Conservation (phyloP, 176 grass and related monocot species). For the Hordeum marinum region DNA sequence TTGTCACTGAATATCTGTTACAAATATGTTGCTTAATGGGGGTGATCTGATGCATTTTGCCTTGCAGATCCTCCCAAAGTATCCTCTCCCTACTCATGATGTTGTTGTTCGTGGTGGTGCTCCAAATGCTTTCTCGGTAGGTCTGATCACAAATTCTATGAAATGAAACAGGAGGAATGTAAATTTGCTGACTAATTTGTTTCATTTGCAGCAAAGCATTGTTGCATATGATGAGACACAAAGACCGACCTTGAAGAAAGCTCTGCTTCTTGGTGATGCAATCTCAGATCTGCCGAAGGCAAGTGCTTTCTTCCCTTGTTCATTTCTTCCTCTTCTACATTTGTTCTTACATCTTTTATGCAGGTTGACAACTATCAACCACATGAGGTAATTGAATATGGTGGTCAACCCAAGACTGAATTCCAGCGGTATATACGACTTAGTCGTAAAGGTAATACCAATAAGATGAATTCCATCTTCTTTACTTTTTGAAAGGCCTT, state of each 20-base stretch:
- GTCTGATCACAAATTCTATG: not conserved
- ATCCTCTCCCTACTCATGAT: slow-evolving; percentile 76
- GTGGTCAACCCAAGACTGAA: slow-evolving; percentile 28
- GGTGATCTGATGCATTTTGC: not conserved
- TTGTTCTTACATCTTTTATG: slow-evolving; percentile 7
- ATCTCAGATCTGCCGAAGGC: slow-evolving; percentile 79
- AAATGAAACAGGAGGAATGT: not conserved
- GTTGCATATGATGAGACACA: slow-evolving; percentile 83
- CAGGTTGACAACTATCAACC: slow-evolving; percentile 69
- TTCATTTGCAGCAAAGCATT: slow-evolving; percentile 51
- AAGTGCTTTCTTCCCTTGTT: not conserved
- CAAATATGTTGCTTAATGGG: not conserved
- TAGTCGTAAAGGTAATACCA: slow-evolving; percentile 40
- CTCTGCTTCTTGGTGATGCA: slow-evolving; percentile 61
- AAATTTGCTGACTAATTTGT: not conserved
- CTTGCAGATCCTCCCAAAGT: slow-evolving; percentile 64
- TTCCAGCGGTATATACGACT: slow-evolving; percentile 77
- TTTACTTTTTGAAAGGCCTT: not conserved
- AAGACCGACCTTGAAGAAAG: slow-evolving; percentile 36
- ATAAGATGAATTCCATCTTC: not conserved
- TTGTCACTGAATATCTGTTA: not conserved
- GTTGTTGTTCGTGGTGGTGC: slow-evolving; percentile 54
- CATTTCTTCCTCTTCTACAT: not conserved
- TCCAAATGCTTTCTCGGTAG: slow-evolving; percentile 74
- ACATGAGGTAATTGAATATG: slow-evolving; percentile 50